Conservation (phyloP, 495 filamentous ascomycete species). For the Penicillium arizonense region DNA sequence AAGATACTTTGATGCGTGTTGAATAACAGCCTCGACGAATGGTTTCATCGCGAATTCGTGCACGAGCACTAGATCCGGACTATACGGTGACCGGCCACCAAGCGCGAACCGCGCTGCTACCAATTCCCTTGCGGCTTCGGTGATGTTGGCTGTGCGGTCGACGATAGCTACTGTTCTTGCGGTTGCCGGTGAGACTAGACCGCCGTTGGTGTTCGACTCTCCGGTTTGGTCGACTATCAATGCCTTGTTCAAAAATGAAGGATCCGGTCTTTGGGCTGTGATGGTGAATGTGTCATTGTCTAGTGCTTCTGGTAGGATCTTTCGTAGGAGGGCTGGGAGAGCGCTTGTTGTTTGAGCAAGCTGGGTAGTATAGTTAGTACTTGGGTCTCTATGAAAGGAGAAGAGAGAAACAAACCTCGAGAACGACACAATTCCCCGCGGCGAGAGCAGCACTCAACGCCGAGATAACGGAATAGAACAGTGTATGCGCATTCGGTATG, state of each 20-base stretch:
- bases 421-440: conserved; percentile 51
- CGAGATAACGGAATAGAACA: conserved; percentile 47
- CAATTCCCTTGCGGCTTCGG: conserved; percentile 43
- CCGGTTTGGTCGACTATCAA: conserved; percentile 19
- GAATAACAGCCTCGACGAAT: conserved; percentile 45
- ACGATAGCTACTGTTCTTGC: conserved; percentile 47
- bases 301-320: conserved; percentile 36
- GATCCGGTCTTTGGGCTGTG: conserved; percentile 19
- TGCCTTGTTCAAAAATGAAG: conserved; percentile 16
- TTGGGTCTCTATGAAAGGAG: neutral
- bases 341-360: conserved; percentile 36
- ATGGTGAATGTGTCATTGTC: conserved; percentile 46
- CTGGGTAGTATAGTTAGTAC: conserved; percentile 12
- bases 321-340: conserved; percentile 35
- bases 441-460: conserved; percentile 49
- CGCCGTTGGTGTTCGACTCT: conserved; percentile 3
- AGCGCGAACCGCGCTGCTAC: conserved; percentile 49
- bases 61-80: conserved; percentile 54
- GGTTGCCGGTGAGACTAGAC: conserved; percentile 29
- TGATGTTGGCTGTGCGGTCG: conserved; percentile 49
- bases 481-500: conserved; percentile 43
- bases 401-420: conserved; percentile 38
- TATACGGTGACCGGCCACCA: conserved; percentile 49
- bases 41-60: conserved; percentile 54
- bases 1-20: conserved; percentile 33